Evolutionary conservation across 2,329 filamentous ascomycete species (phyloP).

Genomic region (Achaetomium macrosporum): DNA sequence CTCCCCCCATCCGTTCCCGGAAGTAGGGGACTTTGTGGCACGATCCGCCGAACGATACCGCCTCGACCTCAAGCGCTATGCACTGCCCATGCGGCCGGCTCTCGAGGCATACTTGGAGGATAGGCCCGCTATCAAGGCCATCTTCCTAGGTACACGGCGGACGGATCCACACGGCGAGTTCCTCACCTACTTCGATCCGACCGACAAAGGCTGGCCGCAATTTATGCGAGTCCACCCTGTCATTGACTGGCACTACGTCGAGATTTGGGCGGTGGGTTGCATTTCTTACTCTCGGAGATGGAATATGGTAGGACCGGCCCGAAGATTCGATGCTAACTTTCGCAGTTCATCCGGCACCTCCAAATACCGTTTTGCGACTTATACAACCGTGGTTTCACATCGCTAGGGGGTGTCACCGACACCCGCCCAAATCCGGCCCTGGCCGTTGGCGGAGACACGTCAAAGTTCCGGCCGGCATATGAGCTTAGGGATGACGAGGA

Average conservation of each 20-base stretch:
- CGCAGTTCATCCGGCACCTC: conserved; percentile 71
- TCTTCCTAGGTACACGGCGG: conserved; percentile 81
- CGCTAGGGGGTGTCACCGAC: conserved; percentile 82
- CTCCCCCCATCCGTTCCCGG: conserved; percentile 72
- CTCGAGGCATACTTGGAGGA: conserved; percentile 71
- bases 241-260: conserved; percentile 94
- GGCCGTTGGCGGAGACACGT: conserved; percentile 28
- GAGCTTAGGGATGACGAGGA: conserved; percentile 68
- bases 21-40: conserved; percentile 80
- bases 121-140: conserved; percentile 60
- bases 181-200: conserved; percentile 77
- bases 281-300: neutral
- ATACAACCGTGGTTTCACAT: conserved; percentile 86
- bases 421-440: conserved; percentile 83
- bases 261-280: conserved; percentile 83
- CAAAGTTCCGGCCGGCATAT: conserved; percentile 64
- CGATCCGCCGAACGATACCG: conserved; percentile 62
- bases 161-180: conserved; percentile 85
- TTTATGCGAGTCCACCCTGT: conserved; percentile 95
- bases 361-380: conserved; percentile 77
- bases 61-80: conserved; percentile 68
- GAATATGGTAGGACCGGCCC: neutral
- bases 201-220: conserved; percentile 81
- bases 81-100: conserved; percentile 71
- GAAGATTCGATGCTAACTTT: neutral